Base-by-base conservation (phyloP, 2,329 filamentous ascomycete genomes). In the Phaeosphaeria sp. region DNA sequence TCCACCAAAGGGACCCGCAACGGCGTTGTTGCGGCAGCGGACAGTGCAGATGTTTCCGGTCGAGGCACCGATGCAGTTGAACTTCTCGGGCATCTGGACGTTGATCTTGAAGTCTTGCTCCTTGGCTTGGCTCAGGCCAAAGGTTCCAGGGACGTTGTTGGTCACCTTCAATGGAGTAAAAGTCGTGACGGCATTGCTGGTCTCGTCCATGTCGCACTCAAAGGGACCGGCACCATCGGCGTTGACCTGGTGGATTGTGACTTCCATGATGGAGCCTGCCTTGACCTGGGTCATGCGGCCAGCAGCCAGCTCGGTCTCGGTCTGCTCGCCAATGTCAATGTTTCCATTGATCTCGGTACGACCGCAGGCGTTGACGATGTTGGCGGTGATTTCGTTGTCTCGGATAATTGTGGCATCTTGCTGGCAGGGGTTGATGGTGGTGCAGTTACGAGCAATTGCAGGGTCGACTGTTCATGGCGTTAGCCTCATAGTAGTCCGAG, bases 221-320 rank as follows among this genome's bases (percentile, higher is more conserved):
- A 88, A 89, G 1, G 87, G 87, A 2, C 87, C 88, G 51, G 84
- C 87, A 49, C 88, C 88, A 65, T 90, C 88, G 22, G 81, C 81
- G 72, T 89, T 90, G 68, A 90, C 86, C 67, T 86, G 84, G 65
- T 86, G 83, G 39, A 76, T 77, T 8, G 77, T 77, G 50, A 77
- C 73, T 18, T 64, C 63, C 33, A 77, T 59, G 8, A 60, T 63
- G 8, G 65, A 68, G 42, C 74, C 73, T 9, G 51, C 47, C 2
- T 61, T 61, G 40, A 76, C 73, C 6, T 60, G 49, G 8, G 74
- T 71, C 45, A 77, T 66, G 17, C 69, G 65, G 7, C 70, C 70
- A 13, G 66, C 68, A 27, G 74, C 67, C 15, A 77, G 57, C 51
- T 76, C 73, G 40, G 70, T 74, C 64, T 77, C 75, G 0, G 75